phyloP scores from a whole-genome alignment of 108 stramenopile genomes.

The Epithemia pelagica region DNA sequence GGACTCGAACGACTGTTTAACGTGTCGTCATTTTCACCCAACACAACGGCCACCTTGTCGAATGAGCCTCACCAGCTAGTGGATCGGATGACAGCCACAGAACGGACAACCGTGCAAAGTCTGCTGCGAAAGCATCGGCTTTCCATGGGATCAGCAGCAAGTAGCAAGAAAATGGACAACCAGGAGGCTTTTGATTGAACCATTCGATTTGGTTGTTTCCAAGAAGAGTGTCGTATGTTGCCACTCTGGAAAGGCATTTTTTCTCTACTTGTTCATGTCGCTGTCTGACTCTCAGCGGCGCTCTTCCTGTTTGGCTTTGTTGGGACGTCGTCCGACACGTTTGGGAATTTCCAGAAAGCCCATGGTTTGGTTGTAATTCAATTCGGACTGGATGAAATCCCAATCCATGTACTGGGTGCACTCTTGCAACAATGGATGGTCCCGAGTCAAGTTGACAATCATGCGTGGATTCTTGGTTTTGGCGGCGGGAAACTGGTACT shows the following conservation, averaged over 20 bases:
- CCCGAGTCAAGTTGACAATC: neutral
- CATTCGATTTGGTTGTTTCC: too few relatives aligned
- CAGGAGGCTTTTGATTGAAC: too few relatives aligned
- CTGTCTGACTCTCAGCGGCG: too few relatives aligned
- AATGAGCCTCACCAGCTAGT: too few relatives aligned
- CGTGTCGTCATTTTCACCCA: neutral
- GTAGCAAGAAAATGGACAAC: too few relatives aligned
- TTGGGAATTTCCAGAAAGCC: neutral
- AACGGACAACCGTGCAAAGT: neutral
- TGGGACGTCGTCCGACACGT: neutral
- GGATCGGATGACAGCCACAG: too few relatives aligned
- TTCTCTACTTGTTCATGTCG: too few relatives aligned
- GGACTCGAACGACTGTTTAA: slow-evolving; percentile 12
- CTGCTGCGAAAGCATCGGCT: neutral
- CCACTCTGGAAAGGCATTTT: too few relatives aligned
- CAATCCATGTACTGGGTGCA: neutral
- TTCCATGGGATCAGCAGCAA: too few relatives aligned
- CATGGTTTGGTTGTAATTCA: neutral
- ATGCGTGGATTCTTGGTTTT: neutral
- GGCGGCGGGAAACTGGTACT: neutral
- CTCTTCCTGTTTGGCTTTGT: neutral
- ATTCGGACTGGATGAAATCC: neutral
- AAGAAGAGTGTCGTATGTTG: too few relatives aligned
- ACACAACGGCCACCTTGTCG: too few relatives aligned
- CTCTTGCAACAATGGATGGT: neutral